Evolutionary conservation across 1,284 basidiomycete species (phyloP).

Genomic region (Laetiporus sulphureus): DNA sequence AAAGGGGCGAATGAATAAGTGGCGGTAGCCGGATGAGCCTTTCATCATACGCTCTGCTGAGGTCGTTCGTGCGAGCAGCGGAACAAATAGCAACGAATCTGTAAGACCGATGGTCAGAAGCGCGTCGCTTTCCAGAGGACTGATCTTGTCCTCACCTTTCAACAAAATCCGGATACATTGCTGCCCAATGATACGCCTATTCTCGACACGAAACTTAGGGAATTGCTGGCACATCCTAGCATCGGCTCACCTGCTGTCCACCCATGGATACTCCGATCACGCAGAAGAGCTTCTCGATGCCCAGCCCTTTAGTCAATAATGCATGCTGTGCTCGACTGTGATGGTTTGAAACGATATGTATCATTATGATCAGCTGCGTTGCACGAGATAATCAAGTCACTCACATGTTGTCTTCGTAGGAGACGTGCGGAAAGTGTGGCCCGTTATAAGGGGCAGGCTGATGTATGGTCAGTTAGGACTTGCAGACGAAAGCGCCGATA

Average conservation of each 20-base stretch:
- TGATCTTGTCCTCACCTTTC: too few species aligned
- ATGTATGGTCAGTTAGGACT: neutral
- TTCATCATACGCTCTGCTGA: slow-evolving; percentile 28
- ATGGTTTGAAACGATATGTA: neutral
- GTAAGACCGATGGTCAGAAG: too few species aligned
- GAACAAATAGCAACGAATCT: slow-evolving; percentile 30
- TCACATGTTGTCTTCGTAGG: slow-evolving; percentile 26
- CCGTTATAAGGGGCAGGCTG: slow-evolving; percentile 28
- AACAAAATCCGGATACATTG: slow-evolving; percentile 31
- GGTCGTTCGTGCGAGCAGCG: slow-evolving; percentile 32
- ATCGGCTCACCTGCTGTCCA: slow-evolving; percentile 21
- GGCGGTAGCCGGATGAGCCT: neutral
- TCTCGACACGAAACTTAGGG: neutral
- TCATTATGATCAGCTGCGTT: too few species aligned
- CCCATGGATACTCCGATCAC: slow-evolving; percentile 29
- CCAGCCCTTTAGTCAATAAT: slow-evolving; percentile 23
- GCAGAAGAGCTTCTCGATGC: slow-evolving; percentile 20
- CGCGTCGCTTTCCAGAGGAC: too few species aligned
- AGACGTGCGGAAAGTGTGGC: slow-evolving; percentile 26
- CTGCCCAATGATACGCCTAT: slow-evolving; percentile 30
- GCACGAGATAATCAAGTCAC: neutral
- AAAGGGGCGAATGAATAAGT: neutral
- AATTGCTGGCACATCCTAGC: neutral
- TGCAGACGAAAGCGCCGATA: neutral
- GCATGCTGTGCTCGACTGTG: slow-evolving; percentile 21